A percentile compares a stretch with the other conserved stretches of the same genome.
Evolutionary conservation across 2,329 filamentous ascomycete genomes (phyloP).

Genomic region (Dactylonectria estremocensis): DNA sequence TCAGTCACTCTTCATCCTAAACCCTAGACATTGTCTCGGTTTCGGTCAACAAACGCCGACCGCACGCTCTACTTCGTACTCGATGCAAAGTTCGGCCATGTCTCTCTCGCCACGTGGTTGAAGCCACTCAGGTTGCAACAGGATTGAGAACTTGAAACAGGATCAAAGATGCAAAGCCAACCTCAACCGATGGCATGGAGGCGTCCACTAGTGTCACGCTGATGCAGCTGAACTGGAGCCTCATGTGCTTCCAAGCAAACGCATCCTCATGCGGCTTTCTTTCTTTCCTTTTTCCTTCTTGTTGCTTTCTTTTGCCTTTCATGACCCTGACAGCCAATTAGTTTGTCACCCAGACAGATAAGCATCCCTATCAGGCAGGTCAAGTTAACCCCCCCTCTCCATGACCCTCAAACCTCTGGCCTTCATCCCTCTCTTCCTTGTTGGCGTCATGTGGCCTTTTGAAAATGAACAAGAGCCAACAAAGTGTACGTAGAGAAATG

Average conservation of each 20-base stretch:
- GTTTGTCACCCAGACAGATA: neutral
- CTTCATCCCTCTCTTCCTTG: neutral
- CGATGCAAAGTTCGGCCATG: constrained; percentile 3
- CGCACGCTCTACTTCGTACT: neutral
- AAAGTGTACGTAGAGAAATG: neutral
- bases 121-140: neutral
- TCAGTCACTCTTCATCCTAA: neutral
- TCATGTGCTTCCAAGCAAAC: neutral
- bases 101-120: constrained; percentile 16
- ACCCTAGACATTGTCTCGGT: neutral
- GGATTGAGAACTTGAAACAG: constrained; percentile 9
- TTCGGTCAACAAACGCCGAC: neutral
- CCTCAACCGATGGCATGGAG: neutral
- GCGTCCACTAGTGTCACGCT: constrained; percentile 4
- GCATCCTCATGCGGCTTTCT: neutral
- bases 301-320: neutral
- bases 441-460: neutral
- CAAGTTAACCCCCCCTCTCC: neutral
- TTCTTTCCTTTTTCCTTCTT: neutral
- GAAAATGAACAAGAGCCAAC: neutral
- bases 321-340: neutral
- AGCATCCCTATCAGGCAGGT: neutral
- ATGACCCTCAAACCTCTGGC: neutral
- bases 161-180: neutral
- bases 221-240: neutral